phyloP scores from a whole-genome alignment of 768 basidiomycete genomes.

The Calocybe cyanea region DNA sequence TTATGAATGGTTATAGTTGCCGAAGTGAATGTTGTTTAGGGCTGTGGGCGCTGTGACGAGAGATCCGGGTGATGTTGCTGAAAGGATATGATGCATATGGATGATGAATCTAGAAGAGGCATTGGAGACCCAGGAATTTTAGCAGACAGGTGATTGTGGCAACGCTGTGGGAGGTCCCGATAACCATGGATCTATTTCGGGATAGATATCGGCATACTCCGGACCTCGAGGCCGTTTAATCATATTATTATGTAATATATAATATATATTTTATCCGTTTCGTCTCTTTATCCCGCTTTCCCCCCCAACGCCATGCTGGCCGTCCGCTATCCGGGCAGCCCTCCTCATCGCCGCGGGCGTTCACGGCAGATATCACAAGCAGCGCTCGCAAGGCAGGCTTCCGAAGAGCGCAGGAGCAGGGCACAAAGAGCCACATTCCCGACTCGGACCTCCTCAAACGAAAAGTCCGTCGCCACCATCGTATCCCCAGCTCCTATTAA shows the following conservation, averaged over 20 bases:
- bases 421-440: background rate
- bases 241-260: too few species aligned
- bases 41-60: background rate
- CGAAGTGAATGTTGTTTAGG: constrained; percentile 3
- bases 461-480: constrained; percentile 2
- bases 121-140: background rate
- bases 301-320: constrained; percentile 12
- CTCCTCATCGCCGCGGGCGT: constrained; percentile 19
- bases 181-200: too few species aligned
- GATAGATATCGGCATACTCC: too few species aligned
- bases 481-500: background rate
- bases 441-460: background rate
- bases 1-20: too few species aligned
- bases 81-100: constrained; percentile 1
- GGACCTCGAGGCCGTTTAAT: too few species aligned
- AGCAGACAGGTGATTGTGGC: background rate
- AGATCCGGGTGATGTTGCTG: background rate
- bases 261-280: too few species aligned
- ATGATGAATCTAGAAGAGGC: background rate
- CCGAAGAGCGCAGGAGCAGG: constrained; percentile 31
- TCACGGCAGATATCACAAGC: constrained; percentile 34
- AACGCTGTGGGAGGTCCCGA: background rate
- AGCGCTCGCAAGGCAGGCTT: constrained; percentile 40
- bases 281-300: background rate
- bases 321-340: constrained; percentile 12